These are phyloP conservation scores for Beauveria australis DNA, from an alignment of 2,329 filamentous ascomycete species.

Conservation along the genomic window DNA sequence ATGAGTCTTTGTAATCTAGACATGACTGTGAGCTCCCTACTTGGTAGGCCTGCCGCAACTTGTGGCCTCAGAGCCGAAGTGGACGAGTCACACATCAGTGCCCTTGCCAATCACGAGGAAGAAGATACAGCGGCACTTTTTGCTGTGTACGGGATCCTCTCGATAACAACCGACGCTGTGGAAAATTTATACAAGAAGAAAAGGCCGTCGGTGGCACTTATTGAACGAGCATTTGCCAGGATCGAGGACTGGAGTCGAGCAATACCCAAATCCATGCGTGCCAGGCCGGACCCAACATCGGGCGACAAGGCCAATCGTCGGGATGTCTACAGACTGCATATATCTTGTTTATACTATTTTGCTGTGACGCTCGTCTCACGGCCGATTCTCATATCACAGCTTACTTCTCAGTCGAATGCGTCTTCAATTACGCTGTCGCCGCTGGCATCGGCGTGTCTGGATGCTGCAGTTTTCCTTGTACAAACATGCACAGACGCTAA, in stretches of 20 bases:
- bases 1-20: slow-evolving; percentile 31
- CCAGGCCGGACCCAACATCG: slow-evolving; percentile 20
- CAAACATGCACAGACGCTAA: slow-evolving; percentile 44
- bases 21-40: slow-evolving; percentile 29
- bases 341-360: slow-evolving; percentile 51
- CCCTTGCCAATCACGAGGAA: slow-evolving; percentile 15
- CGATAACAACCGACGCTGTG: slow-evolving; percentile 36
- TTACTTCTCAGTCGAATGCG: slow-evolving; percentile 30
- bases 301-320: slow-evolving; percentile 7
- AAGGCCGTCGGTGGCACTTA: slow-evolving; percentile 20
- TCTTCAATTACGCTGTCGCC: slow-evolving; percentile 21
- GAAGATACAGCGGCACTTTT: slow-evolving; percentile 11
- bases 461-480: slow-evolving; percentile 46
- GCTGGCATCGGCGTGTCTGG: slow-evolving; percentile 45
- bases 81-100: slow-evolving; percentile 18
- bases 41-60: slow-evolving; percentile 29
- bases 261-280: slow-evolving; percentile 29
- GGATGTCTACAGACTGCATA: slow-evolving; percentile 42
- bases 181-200: slow-evolving; percentile 33
- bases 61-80: slow-evolving; percentile 22
- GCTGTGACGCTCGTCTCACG: slow-evolving; percentile 49
- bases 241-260: slow-evolving; percentile 37
- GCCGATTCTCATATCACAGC: slow-evolving; percentile 43
- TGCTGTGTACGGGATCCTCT: slow-evolving; percentile 32
- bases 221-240: slow-evolving; percentile 32